These are phyloP conservation scores for Ogataea populi-albae DNA, from an alignment of 805 yeast species.

Conservation along the genomic window DNA sequence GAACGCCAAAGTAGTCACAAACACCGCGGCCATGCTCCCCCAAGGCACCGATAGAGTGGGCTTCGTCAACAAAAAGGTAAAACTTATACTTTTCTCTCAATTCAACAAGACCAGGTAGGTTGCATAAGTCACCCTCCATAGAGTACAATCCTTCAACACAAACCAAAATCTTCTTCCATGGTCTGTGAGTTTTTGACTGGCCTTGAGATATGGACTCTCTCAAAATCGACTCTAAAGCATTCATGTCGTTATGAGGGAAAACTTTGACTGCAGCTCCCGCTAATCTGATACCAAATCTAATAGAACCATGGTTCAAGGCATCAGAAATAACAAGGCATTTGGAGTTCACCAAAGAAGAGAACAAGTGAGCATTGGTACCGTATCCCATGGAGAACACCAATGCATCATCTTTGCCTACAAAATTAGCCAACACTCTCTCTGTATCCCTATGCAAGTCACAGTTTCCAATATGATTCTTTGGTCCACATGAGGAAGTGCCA, in stretches of 20 bases:
- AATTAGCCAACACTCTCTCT: constrained; percentile 75
- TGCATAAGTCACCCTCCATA: constrained; percentile 88
- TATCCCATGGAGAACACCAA: constrained; percentile 91
- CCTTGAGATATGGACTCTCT: constrained; percentile 89
- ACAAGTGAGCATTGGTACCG: constrained; percentile 89
- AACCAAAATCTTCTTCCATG: constrained; percentile 85
- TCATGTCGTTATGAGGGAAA: constrained; percentile 90
- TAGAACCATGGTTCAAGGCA: constrained; percentile 92
- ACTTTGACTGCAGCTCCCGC: constrained; percentile 92
- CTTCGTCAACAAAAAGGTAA: constrained; percentile 91
- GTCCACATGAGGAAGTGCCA: constrained; percentile 78
- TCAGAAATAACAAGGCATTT: constrained; percentile 91
- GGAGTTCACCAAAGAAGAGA: constrained; percentile 77
- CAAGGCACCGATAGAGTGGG: constrained; percentile 98
- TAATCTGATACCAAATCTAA: constrained; percentile 89
- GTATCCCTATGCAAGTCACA: constrained; percentile 70
- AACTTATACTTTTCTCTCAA: constrained; percentile 83
- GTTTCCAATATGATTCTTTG: constrained; percentile 73
- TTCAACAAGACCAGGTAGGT: constrained; percentile 71
- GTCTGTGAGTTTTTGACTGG: constrained; percentile 92
- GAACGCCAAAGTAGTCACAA: constrained; percentile 85
- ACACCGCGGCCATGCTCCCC: constrained; percentile 94
- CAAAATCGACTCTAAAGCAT: constrained; percentile 66
- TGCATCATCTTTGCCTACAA: constrained; percentile 88
- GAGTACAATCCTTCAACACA: constrained; percentile 92